These are phyloP conservation scores for Zhuliangozyma parablackwelliae DNA, from an alignment of 1,139 yeast genomes.

Conservation along the genomic window DNA sequence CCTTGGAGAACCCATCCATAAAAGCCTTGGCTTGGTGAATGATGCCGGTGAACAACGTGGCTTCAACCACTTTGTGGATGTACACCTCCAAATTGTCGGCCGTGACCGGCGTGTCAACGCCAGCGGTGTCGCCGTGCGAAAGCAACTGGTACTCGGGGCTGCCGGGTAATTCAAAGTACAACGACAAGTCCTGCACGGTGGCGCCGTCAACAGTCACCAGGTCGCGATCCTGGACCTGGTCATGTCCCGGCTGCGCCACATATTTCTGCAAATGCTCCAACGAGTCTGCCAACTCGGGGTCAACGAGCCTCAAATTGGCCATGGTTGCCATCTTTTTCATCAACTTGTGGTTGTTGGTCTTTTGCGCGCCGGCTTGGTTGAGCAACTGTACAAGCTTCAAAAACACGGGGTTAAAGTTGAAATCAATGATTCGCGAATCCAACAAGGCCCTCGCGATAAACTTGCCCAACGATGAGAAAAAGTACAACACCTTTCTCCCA, in stretches of 20 bases:
- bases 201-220: conserved; percentile 39
- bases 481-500: conserved; percentile 43
- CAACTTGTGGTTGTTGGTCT: conserved; percentile 13
- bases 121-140: conserved; percentile 42
- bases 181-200: conserved; percentile 47
- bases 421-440: conserved; percentile 83
- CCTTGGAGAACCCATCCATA: conserved; percentile 75
- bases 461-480: conserved; percentile 70
- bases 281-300: conserved; percentile 59
- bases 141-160: conserved; percentile 56
- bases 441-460: conserved; percentile 83
- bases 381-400: conserved; percentile 46
- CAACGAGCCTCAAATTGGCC: conserved; percentile 49
- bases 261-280: conserved; percentile 48
- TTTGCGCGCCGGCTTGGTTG: conserved; percentile 13
- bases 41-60: conserved; percentile 63
- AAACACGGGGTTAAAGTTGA: conserved; percentile 69
- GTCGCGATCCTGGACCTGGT: conserved; percentile 17
- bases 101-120: conserved; percentile 38
- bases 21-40: conserved; percentile 63
- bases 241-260: conserved; percentile 22
- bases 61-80: conserved; percentile 54
- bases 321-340: conserved; percentile 30
- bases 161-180: conserved; percentile 71
- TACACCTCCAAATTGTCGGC: conserved; percentile 55